phyloP scores from a whole-genome alignment of 2,329 filamentous ascomycete genomes.

The Cercospora beticola region DNA sequence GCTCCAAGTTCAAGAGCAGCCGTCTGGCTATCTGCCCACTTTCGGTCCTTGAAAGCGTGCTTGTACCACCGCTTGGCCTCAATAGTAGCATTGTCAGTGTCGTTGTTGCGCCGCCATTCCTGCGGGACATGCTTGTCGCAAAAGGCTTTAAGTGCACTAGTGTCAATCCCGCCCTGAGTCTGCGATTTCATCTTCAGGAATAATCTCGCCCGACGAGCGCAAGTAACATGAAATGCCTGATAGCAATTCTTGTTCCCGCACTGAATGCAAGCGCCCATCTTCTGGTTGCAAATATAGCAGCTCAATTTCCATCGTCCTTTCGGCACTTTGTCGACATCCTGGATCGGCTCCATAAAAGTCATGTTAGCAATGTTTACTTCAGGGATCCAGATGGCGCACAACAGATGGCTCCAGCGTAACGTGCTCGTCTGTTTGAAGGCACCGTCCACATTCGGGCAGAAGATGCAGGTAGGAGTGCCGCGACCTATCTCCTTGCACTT shows the following conservation, averaged over 20 bases:
- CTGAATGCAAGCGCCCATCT: conserved; percentile 97
- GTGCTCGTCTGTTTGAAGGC: conserved; percentile 98
- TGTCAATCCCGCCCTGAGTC: conserved; percentile 75
- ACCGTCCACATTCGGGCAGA: conserved; percentile 95
- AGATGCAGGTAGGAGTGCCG: conserved; percentile 92
- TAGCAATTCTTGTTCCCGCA: conserved; percentile 98
- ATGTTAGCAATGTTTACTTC: conserved; percentile 94
- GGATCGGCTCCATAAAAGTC: conserved; percentile 97
- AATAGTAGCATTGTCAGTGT: conserved; percentile 74
- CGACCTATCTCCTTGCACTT: conserved; percentile 95
- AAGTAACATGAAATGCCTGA: conserved; percentile 95
- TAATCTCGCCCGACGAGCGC: conserved; percentile 80
- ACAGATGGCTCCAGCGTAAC: conserved; percentile 92
- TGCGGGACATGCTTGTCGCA: conserved; percentile 92
- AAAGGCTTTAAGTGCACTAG: conserved; percentile 84
- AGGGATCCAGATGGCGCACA: conserved; percentile 98
- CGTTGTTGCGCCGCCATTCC: conserved; percentile 84
- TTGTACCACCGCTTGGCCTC: conserved; percentile 89
- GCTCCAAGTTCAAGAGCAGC: conserved; percentile 79
- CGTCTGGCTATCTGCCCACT: conserved; percentile 89
- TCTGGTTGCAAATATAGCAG: conserved; percentile 96
- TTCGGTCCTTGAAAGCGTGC: conserved; percentile 79
- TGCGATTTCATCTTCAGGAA: conserved; percentile 97
- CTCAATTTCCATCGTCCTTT: conserved; percentile 81
- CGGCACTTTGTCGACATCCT: conserved; percentile 96